phyloP scores from a whole-genome alignment of 768 basidiomycete species.

The Kondoa malvinella region DNA sequence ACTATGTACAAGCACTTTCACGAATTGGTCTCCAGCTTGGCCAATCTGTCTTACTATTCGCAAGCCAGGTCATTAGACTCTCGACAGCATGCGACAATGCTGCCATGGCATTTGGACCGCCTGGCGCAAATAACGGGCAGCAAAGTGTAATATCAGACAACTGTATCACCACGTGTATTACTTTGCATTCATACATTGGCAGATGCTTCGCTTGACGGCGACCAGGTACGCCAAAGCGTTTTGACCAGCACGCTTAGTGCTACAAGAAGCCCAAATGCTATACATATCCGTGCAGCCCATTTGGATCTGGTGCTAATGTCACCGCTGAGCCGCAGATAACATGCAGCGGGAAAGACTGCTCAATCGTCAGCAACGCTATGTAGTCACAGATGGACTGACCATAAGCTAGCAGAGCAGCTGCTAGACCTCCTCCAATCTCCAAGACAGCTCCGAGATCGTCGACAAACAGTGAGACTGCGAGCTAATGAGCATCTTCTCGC shows the following conservation, averaged over 20 bases:
- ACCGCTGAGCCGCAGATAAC: slow-evolving; percentile 14
- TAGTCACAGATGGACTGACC: slow-evolving; percentile 41
- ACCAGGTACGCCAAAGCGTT: background rate
- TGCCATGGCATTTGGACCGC: background rate
- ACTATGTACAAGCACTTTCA: background rate
- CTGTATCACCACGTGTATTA: background rate
- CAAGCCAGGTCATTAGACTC: background rate
- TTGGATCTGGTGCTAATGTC: slow-evolving; percentile 13
- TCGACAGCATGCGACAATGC: too few species aligned
- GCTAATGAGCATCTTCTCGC: slow-evolving; percentile 8
- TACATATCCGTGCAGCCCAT: slow-evolving; percentile 25
- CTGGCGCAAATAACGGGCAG: too few species aligned
- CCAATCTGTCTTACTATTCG: background rate
- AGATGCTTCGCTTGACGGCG: too few species aligned
- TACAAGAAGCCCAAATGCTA: slow-evolving; percentile 26
- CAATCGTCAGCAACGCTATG: background rate
- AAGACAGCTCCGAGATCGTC: slow-evolving; percentile 97
- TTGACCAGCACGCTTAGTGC: slow-evolving; percentile 21
- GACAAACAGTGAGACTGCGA: slow-evolving; percentile 81
- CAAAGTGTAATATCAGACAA: too few species aligned
- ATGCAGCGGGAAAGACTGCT: background rate
- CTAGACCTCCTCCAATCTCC: slow-evolving; percentile 78
- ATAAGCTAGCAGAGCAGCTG: slow-evolving; percentile 60
- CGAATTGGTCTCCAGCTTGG: background rate
- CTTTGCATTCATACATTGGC: too few species aligned